Conservation (phyloP, 495 filamentous ascomycete genomes). For the Neurospora intermedia region DNA sequence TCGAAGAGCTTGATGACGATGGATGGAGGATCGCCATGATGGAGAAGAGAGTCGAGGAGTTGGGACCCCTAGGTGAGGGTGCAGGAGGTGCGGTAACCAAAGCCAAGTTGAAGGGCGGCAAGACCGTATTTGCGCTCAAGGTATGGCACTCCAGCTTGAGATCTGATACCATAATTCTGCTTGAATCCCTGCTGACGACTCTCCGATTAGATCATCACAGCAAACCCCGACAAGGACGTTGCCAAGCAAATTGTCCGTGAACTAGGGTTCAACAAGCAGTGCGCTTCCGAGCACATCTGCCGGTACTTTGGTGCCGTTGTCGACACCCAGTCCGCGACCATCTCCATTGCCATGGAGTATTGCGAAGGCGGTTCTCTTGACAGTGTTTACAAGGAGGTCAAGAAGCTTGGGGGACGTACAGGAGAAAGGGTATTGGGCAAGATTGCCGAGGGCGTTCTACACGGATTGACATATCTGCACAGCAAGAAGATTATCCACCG, state of each 20-base stretch:
- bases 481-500: constrained; percentile 94
- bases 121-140: constrained; percentile 94
- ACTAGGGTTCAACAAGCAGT: constrained; percentile 94
- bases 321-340: constrained; percentile 85
- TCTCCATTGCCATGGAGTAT: constrained; percentile 98
- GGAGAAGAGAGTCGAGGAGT: constrained; percentile 74
- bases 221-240: constrained; percentile 92
- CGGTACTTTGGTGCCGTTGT: constrained; percentile 94
- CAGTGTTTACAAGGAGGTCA: constrained; percentile 93
- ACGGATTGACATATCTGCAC: constrained; percentile 93
- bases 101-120: constrained; percentile 77
- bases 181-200: constrained; percentile 13
- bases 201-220: constrained; percentile 73
- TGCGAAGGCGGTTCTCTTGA: constrained; percentile 94
- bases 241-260: constrained; percentile 97
- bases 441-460: constrained; percentile 89
- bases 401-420: constrained; percentile 84
- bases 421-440: constrained; percentile 98
- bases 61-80: constrained; percentile 88
- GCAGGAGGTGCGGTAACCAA: constrained; percentile 92
- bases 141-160: constrained; percentile 36
- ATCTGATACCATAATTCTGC: background rate
- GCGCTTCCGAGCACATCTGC: constrained; percentile 87
- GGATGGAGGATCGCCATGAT: constrained; percentile 88
- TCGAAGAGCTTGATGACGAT: constrained; percentile 88